Evolutionary conservation across 1,284 basidiomycete genomes (phyloP).

Genomic region (Flammula alnicola): DNA sequence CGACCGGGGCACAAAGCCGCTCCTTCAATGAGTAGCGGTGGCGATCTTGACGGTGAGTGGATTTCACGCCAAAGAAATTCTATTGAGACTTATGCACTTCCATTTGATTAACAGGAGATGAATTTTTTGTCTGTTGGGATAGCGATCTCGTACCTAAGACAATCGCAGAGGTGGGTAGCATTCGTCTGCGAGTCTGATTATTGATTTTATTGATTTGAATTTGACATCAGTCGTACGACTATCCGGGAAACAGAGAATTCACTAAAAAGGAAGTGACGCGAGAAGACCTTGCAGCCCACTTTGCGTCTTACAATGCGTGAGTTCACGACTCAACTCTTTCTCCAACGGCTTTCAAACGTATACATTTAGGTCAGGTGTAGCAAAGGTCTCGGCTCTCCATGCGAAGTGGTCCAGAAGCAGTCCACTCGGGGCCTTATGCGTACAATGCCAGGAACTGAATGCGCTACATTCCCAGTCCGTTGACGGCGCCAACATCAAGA

Average conservation of each 20-base stretch:
- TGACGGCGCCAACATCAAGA: conserved; percentile 62
- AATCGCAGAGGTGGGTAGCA: conserved; percentile 51
- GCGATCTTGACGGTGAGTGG: conserved; percentile 59
- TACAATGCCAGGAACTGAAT: conserved; percentile 70
- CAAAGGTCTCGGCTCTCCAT: conserved; percentile 57
- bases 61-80: no score
- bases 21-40: conserved; percentile 71
- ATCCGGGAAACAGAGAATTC: conserved; percentile 62
- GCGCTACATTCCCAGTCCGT: conserved; percentile 70
- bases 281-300: conserved; percentile 61
- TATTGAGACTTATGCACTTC: background rate
- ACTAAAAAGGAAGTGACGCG: conserved; percentile 51
- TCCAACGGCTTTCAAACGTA: background rate
- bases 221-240: conserved; percentile 58
- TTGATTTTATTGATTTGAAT: background rate
- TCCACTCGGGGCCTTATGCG: conserved; percentile 59
- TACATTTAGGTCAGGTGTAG: conserved; percentile 50
- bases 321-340: conserved; percentile 20
- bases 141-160: conserved; percentile 58
- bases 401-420: conserved; percentile 60
- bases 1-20: conserved; percentile 61
- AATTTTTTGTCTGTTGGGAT: conserved; percentile 73
- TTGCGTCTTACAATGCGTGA: conserved; percentile 66
- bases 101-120: conserved; percentile 47
- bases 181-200: background rate